Percentiles rank a stretch among this genome's conserved stretches.
Conservation (phyloP, 2,329 filamentous ascomycete genomes). For the Cladosporium sp. region DNA sequence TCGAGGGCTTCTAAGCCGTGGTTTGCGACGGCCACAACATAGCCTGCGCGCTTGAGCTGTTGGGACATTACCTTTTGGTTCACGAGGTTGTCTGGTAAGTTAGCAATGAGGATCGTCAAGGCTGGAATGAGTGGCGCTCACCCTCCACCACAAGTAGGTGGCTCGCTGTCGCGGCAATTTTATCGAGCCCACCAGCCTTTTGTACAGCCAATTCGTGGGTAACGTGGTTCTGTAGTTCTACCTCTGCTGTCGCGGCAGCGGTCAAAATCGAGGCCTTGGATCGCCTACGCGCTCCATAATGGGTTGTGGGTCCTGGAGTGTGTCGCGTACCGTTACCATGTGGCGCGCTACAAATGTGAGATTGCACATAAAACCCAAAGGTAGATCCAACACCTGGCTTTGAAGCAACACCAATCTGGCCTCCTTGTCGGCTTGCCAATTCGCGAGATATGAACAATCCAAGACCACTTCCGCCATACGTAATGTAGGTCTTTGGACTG, state of each 20-base stretch:
- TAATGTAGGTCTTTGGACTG: conserved; percentile 64
- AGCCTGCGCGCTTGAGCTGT: conserved; percentile 41
- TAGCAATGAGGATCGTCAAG: not conserved
- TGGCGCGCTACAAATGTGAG: conserved; percentile 1
- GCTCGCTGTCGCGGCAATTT: not conserved
- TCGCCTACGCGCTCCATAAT: not conserved
- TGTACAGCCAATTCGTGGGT: not conserved
- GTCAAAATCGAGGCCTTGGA: not conserved
- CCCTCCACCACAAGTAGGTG: conserved; percentile 31
- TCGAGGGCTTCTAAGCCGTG: conserved; percentile 42
- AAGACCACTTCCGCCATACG: conserved; percentile 69
- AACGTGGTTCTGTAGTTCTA: conserved; percentile 1
- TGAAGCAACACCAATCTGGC: conserved; percentile 66
- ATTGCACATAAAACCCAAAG: conserved; percentile 61
- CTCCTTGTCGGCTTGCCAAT: conserved; percentile 69
- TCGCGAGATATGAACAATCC: conserved; percentile 58
- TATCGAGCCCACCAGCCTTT: not conserved
- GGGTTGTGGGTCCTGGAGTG: not conserved
- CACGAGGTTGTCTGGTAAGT: conserved; percentile 40
- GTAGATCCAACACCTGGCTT: conserved; percentile 60
- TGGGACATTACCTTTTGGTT: conserved; percentile 44
- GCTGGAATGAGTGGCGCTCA: not conserved
- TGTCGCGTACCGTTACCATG: not conserved
- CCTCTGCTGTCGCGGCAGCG: not conserved
- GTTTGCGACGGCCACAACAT: conserved; percentile 40